Percentiles rank a stretch among this genome's conserved stretches.
Evolutionary conservation across 371 early-diverging fungal genomes (phyloP).

Genomic region (Mucor piriformis): DNA sequence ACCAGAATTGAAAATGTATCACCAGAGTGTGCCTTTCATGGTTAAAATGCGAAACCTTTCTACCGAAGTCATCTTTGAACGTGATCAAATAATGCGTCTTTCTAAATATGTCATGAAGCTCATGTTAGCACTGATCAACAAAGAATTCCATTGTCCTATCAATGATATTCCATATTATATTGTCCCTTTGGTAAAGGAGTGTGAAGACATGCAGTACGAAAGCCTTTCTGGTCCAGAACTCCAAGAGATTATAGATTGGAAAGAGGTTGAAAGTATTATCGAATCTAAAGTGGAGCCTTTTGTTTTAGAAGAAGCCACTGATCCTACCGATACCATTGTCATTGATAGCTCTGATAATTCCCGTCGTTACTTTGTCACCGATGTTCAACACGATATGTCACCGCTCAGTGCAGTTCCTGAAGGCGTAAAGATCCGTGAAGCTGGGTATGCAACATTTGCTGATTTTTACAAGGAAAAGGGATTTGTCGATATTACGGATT

Average conservation of each 20-base stretch:
- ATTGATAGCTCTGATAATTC: slow-evolving; percentile 55
- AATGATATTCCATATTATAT: slow-evolving; percentile 60
- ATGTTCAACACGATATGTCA: slow-evolving; percentile 44
- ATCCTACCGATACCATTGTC: slow-evolving; percentile 48
- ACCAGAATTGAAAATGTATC: slow-evolving; percentile 44
- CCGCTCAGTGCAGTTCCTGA: slow-evolving; percentile 42
- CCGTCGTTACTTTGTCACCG: slow-evolving; percentile 62
- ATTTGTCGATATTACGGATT: slow-evolving; percentile 16
- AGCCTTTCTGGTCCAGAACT: slow-evolving; percentile 1
- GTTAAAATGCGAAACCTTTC: slow-evolving; percentile 28
- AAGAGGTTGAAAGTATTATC: slow-evolving; percentile 34
- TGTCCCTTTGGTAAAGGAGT: slow-evolving; percentile 47
- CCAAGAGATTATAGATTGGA: slow-evolving; percentile 61
- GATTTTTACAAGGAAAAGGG: slow-evolving; percentile 52
- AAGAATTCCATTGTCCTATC: slow-evolving; percentile 54
- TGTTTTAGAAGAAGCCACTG: not conserved
- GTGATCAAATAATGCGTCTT: slow-evolving; percentile 39
- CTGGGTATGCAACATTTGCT: slow-evolving; percentile 46
- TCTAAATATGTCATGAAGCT: slow-evolving; percentile 56
- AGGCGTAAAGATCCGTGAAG: slow-evolving; percentile 35
- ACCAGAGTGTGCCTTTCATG: slow-evolving; percentile 36
- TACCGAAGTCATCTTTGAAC: slow-evolving; percentile 27
- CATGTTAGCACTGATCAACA: slow-evolving; percentile 53
- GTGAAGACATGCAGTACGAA: slow-evolving; percentile 14
- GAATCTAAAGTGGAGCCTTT: slow-evolving; percentile 19